These are phyloP conservation scores for Aspergillus sparsus DNA, from an alignment of 495 filamentous ascomycete genomes.

Conservation along the genomic window DNA sequence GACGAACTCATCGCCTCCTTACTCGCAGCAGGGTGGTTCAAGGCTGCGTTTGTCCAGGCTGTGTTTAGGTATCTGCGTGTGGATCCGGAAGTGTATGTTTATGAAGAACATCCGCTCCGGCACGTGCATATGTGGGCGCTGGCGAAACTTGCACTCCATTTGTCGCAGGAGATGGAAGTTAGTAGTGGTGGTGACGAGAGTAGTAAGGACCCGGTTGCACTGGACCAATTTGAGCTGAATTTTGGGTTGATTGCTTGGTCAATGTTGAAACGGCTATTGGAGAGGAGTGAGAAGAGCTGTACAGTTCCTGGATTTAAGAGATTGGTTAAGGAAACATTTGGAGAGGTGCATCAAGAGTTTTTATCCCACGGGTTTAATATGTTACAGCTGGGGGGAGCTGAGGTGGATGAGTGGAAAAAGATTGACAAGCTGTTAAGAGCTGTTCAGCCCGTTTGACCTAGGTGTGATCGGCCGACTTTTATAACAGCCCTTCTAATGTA, in stretches of 20 bases:
- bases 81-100: constrained; percentile 39
- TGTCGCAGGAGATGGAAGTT: constrained; percentile 35
- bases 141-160: constrained; percentile 38
- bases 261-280: constrained; percentile 44
- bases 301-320: constrained; percentile 39
- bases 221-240: constrained; percentile 31
- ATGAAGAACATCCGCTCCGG: constrained; percentile 43
- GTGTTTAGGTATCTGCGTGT: constrained; percentile 39
- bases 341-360: constrained; percentile 37
- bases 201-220: constrained; percentile 17
- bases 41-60: constrained; percentile 40
- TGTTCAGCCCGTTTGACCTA: too few relatives aligned
- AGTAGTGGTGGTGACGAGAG: constrained; percentile 8
- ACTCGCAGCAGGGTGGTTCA: constrained; percentile 33
- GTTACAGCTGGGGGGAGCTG: constrained; percentile 25
- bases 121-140: constrained; percentile 47
- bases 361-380: constrained; percentile 34
- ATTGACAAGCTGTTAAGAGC: constrained; percentile 32
- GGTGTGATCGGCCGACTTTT: too few relatives aligned
- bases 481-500: too few relatives aligned
- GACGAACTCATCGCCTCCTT: constrained; percentile 42
- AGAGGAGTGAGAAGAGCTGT: constrained; percentile 36
- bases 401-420: constrained; percentile 41
- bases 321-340: constrained; percentile 35
- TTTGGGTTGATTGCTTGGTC: constrained; percentile 41